A percentile compares a stretch with the other conserved stretches of the same genome.
phyloP scores from a whole-genome alignment of 352 stramenopile genomes.

The Pythium dissimile region DNA sequence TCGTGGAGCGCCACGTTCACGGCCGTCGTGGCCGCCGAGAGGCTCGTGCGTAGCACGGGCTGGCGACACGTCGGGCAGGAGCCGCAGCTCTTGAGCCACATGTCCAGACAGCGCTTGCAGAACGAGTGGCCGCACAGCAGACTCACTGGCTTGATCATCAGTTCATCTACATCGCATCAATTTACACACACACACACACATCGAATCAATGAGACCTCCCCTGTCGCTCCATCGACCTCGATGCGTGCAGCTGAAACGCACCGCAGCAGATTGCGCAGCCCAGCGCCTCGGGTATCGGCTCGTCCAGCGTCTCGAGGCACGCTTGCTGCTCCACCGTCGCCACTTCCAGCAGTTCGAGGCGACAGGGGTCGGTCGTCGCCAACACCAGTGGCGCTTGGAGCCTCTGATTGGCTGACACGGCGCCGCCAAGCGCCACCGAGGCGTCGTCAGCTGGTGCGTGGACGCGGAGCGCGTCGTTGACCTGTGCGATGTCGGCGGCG shows the following conservation, averaged over 20 bases:
- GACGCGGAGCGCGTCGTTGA: slow-evolving; percentile 5
- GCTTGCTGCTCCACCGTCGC: too few species aligned
- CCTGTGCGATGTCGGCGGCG: slow-evolving; percentile 5
- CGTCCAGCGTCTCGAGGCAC: not conserved
- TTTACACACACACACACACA: too few species aligned
- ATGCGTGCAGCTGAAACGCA: slow-evolving; percentile 8
- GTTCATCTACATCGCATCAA: too few species aligned
- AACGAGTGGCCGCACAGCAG: slow-evolving; percentile 45
- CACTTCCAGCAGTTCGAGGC: too few species aligned
- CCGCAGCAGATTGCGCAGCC: slow-evolving; percentile 40
- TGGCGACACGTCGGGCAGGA: slow-evolving; percentile 40
- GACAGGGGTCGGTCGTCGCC: too few species aligned
- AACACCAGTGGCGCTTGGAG: too few species aligned
- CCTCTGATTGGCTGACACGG: not conserved
- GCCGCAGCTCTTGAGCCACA: slow-evolving; percentile 35
- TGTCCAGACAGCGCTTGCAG: slow-evolving; percentile 39
- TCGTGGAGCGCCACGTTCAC: slow-evolving; percentile 40
- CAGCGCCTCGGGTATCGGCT: slow-evolving; percentile 28
- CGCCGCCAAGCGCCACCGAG: slow-evolving; percentile 1
- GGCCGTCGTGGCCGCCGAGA: slow-evolving; percentile 3
- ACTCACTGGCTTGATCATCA: slow-evolving; percentile 43
- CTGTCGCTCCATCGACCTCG: not conserved
- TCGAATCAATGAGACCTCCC: not conserved
- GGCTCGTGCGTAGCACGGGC: slow-evolving; percentile 7
- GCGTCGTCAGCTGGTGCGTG: slow-evolving; percentile 1